Base-by-base conservation (phyloP, 139 green algal species). In the Marvania coccoides region DNA sequence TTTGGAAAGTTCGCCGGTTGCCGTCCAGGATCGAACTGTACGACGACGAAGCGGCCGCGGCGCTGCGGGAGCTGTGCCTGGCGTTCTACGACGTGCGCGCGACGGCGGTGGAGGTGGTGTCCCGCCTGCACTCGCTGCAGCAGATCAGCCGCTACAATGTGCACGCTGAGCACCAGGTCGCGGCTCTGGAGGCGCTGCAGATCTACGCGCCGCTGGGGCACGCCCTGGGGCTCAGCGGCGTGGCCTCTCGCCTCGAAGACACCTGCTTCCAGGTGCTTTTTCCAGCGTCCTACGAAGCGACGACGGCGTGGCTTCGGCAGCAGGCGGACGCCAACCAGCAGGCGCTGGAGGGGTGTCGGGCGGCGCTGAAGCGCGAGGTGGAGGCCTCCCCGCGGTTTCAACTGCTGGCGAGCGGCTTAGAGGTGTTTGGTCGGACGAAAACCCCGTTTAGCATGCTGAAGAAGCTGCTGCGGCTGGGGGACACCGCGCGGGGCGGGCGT, bases 371-470 rank as follows among this genome's bases (percentile, higher is more conserved):
- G 39, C 66, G 66, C 15, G 83, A 78, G 5, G 59, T 94, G 51
- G 58, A 59, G n/a, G 42, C 45, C 4, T 55, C 94, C 61, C 46
- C 67, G 12, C 54, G 60, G 3, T 85, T 95, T 40, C 65, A 59
- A 0, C 8, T 53, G 33, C 76, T 92, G 23, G 83, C 80, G 19
- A 57, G 38, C 7, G 77, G 72, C 14, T 79, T 72, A 28, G 64
- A 76, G 68, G 67, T 90, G 13, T 47, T 71, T 3, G 79, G 70
- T 2, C 87, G 92, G 53, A 84, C 83, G 31, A 98, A 98, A 77
- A 89, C 73, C 57, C 74, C 94, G 36, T 95, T 88, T 78, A 90
- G 74, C 75, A 88, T 90, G 9, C 95, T 98, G 84, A 87, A 88
- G 70, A 98, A 98, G 82, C 69, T 98, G 60, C 76, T 98, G 72